Base-by-base conservation (phyloP, 768 basidiomycete genomes). In the Hygrocybe coccinea region DNA sequence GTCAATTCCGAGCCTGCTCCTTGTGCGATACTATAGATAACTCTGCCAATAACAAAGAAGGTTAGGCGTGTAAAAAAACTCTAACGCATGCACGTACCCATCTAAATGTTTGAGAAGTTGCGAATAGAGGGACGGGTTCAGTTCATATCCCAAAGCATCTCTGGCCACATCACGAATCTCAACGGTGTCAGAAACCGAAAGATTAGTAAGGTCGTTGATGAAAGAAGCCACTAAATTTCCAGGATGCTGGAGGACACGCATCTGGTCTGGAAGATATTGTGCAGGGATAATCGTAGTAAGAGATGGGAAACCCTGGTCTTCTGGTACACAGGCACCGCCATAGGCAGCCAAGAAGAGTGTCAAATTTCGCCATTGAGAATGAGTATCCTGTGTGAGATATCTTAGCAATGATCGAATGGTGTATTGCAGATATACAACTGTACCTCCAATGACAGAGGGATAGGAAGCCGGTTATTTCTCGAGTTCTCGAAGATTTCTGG, bases 331-430 rank as follows among this genome's bases (percentile, higher is more conserved):
- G 5, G 81, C 74, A 4, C 87, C 86, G 36, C 85, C 84, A n/a
- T 85, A 77, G 0, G 88, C 81, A 3, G 89, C 83, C 37, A 95
- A 73, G 69, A 87, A 90, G 21, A 91, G 71, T 0, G 88, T 85
- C 11, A 91, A 72, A 64, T 94, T 91, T 62, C 89, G 86, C 92
- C 93, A 97, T 60, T 91, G 87, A 36, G 77, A 80, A 39, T 84
- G 80, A 60, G 83, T 78, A 17, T 91, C 89, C 89, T 91, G 59
- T 4, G 8, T 24, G 34, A 37, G 25, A 36, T 24, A 58, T 56
- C 34, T 19, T 38, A n/a, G 11, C 8, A 56, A 57, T 21, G 54
- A 44, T 33, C 22, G 35, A 48, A 12, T 12, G 21, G 25, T 12
- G 47, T 24, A 34, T 15, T 15, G n/a, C 8, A 50, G 17, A 38